Evolutionary conservation across 352 stramenopile species (phyloP).

Genomic region (Phytophthora pluvialis): DNA sequence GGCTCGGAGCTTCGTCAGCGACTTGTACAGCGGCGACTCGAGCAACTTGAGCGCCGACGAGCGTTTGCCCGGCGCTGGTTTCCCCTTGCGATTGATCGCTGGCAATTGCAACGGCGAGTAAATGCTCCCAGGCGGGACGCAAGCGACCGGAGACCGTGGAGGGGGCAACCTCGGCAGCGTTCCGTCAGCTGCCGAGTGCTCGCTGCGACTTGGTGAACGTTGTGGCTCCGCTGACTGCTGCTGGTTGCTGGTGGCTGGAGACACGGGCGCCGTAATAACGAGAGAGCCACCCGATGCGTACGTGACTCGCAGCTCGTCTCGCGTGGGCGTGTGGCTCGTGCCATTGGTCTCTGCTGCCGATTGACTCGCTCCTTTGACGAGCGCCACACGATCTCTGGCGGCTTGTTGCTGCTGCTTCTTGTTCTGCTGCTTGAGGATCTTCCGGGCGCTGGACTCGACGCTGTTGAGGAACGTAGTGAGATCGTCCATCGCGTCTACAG

Average conservation of each 20-base stretch:
- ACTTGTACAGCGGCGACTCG: constrained; percentile 78
- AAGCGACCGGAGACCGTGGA: constrained; percentile 32
- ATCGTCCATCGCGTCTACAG: constrained; percentile 63
- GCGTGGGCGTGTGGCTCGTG: constrained; percentile 35
- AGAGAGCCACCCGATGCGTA: constrained; percentile 64
- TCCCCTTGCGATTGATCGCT: constrained; percentile 41
- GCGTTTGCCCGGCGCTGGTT: constrained; percentile 18
- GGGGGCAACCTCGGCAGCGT: constrained; percentile 28
- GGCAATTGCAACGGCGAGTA: constrained; percentile 36
- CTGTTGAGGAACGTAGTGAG: constrained; percentile 83
- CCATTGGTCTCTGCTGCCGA: constrained; percentile 18
- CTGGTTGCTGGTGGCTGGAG: constrained; percentile 28
- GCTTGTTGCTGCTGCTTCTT: constrained; percentile 74
- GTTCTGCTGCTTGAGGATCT: constrained; percentile 86
- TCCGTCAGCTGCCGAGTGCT: constrained; percentile 28
- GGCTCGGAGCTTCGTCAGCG: constrained; percentile 58
- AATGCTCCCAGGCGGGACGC: constrained; percentile 28
- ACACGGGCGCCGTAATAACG: constrained; percentile 48
- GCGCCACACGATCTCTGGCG: constrained; percentile 48
- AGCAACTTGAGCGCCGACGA: constrained; percentile 61
- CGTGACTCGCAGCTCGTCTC: constrained; percentile 63
- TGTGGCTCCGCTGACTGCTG: background rate
- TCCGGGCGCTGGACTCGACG: constrained; percentile 73
- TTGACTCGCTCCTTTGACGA: constrained; percentile 37
- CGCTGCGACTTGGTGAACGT: constrained; percentile 37